These are phyloP conservation scores for Diaporthe nobilis DNA, from an alignment of 2,329 filamentous ascomycete species.

Conservation along the genomic window DNA sequence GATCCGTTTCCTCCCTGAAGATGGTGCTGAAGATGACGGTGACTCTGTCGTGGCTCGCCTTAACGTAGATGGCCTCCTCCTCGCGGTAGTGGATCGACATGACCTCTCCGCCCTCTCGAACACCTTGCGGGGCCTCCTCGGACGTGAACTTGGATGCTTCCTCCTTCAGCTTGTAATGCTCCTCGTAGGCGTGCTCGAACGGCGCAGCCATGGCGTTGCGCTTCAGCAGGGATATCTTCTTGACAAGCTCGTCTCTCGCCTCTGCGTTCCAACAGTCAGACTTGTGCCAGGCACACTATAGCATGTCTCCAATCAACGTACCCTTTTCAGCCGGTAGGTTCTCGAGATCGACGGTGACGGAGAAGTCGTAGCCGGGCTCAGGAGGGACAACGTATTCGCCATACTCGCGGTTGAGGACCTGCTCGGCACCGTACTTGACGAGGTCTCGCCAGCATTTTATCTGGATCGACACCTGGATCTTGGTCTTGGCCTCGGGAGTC, in stretches of 20 bases:
- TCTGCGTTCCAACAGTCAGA: slow-evolving; percentile 63
- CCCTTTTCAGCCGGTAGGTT: slow-evolving; percentile 85
- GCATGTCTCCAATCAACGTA: slow-evolving; percentile 51
- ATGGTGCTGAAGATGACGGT: slow-evolving; percentile 99
- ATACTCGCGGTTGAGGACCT: slow-evolving; percentile 94
- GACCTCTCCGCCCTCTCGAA: slow-evolving; percentile 89
- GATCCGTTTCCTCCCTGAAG: slow-evolving; percentile 97
- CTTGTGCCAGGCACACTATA: not conserved
- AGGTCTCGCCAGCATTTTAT: slow-evolving; percentile 97
- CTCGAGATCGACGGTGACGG: slow-evolving; percentile 89
- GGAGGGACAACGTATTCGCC: slow-evolving; percentile 89
- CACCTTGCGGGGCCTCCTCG: slow-evolving; percentile 92
- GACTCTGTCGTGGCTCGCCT: slow-evolving; percentile 96
- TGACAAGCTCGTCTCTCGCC: slow-evolving; percentile 86
- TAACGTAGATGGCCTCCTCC: slow-evolving; percentile 98
- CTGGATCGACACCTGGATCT: slow-evolving; percentile 94
- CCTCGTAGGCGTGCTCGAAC: slow-evolving; percentile 96
- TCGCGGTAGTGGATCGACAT: slow-evolving; percentile 99
- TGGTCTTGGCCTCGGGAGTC: slow-evolving; percentile 92
- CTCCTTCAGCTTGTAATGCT: slow-evolving; percentile 88
- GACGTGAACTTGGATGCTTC: slow-evolving; percentile 93
- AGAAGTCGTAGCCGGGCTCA: slow-evolving; percentile 96
- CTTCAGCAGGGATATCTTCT: slow-evolving; percentile 91
- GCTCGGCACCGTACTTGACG: slow-evolving; percentile 91
- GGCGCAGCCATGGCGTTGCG: slow-evolving; percentile 99